Evolutionary conservation across 164 flowering plant species (phyloP), one percentile per base, ranked within the genome.

Genomic region (Santalum album): DNA sequence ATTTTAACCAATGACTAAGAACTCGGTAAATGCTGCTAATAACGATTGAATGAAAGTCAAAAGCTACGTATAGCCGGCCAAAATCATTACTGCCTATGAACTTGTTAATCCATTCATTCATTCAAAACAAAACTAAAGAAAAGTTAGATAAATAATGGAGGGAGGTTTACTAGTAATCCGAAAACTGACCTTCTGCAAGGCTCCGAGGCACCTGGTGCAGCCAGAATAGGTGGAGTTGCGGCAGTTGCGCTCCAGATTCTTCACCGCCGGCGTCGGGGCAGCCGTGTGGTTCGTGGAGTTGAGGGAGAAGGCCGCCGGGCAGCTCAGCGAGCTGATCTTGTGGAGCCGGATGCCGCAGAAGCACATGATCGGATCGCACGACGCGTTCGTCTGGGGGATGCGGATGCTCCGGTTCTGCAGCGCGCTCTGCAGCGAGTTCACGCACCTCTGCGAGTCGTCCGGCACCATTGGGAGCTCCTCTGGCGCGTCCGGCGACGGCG

Each of bases 271-370:
- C 1, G 95, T 89, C 18, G 99, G 97, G 14, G 90, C 81, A 0
- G 87, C 97, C 57, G 79, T 81, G 39, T 60, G 77, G 32, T 55
- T 45, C 9, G 66, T 19, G 3, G 84, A 63, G 6, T 21, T 6
- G 1, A 87, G 48, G 53, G 87, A 87, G 58, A 92, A 92, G 52
- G 96, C 97, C 16, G 92, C 96, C 1, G 99, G 86, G 58, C 99
- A 92, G 44, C 78, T 75, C 7, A 92, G 68, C 2, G 99, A 89
- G 60, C 75, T 75, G 16, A 92, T 85, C 78, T 90, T 88, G 47
- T 92, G 99, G 11, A 92, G 82, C 44, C 99, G 65, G 39, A 92
- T 92, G n/a, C 99, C 99, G 49, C 99, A 94, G 56, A 90, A 87
- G 69, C 97, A 94, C 50, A 94, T 71, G 3, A 94, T 72, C 20